phyloP scores from a whole-genome alignment of 306 rosid species.

The Ziziphus jujuba region DNA sequence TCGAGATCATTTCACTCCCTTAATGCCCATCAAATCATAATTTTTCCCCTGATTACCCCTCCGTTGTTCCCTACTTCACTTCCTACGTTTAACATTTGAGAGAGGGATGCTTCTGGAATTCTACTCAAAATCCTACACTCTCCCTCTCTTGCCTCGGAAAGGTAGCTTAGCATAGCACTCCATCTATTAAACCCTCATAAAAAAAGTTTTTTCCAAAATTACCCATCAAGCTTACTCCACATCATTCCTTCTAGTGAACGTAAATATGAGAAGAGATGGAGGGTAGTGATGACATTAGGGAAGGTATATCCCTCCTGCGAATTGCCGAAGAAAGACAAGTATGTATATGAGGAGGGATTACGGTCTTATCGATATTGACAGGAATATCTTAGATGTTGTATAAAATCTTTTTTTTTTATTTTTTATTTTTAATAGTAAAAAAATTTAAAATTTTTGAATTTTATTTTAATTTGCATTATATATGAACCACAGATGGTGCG shows the following conservation, averaged over 20 bases:
- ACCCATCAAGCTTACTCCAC: no score
- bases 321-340: slow-evolving; percentile 19
- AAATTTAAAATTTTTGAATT: no score
- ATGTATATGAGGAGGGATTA: slow-evolving; percentile 39
- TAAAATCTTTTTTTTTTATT: slow-evolving; percentile 16
- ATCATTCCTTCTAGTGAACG: background rate
- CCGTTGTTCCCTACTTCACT: slow-evolving; percentile 1
- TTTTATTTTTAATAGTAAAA: no score
- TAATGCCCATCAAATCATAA: slow-evolving; percentile 21
- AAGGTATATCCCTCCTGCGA: slow-evolving; percentile 12
- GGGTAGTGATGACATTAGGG: slow-evolving; percentile 18
- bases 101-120: no score
- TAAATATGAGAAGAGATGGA: background rate
- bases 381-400: slow-evolving; percentile 28
- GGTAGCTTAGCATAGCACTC: no score
- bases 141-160: no score
- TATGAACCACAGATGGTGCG: background rate
- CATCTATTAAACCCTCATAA: no score
- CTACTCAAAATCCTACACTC: no score
- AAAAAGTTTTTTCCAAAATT: no score
- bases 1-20: slow-evolving; percentile 18
- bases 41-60: slow-evolving; percentile 6
- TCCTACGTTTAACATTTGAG: background rate
- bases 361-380: slow-evolving; percentile 58
- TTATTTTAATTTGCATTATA: no score